Evolutionary conservation across 176 grass and related monocot genomes (phyloP).

Genomic region (Oryza nivara): DNA sequence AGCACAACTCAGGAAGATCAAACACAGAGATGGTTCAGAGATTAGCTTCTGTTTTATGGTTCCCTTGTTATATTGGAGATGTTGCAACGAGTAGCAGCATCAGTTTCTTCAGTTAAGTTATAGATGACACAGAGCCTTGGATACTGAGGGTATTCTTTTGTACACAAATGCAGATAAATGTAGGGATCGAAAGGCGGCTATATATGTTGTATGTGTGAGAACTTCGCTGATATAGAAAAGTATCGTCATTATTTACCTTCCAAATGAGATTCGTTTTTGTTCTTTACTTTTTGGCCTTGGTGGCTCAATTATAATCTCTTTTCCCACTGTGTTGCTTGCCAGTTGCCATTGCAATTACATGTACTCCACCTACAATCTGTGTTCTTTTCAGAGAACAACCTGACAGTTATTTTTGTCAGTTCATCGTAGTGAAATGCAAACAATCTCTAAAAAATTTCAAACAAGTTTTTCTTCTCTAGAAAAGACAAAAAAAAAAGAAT

Average conservation of each 20-base stretch:
- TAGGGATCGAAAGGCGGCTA: conserved; percentile 47
- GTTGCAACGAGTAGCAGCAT: conserved; percentile 31
- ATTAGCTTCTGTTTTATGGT: conserved; percentile 43
- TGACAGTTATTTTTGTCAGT: background rate
- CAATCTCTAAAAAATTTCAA: background rate
- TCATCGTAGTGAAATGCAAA: background rate
- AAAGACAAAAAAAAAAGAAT: background rate
- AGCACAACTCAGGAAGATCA: conserved; percentile 4
- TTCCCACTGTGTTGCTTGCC: background rate
- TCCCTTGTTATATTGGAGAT: conserved; percentile 49
- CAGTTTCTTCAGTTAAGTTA: conserved; percentile 48
- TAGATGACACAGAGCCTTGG: conserved; percentile 50
- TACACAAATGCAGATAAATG: conserved; percentile 63
- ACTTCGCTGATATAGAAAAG: conserved; percentile 48
- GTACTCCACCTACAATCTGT: no score
- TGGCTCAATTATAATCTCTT: background rate
- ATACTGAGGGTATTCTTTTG: conserved; percentile 58
- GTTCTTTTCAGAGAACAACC: no score
- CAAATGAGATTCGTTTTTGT: background rate
- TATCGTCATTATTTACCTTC: conserved; percentile 10
- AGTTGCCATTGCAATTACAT: background rate
- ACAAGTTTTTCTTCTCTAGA: background rate
- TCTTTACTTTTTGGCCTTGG: background rate
- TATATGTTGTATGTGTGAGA: conserved; percentile 59
- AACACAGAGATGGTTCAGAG: conserved; percentile 14